These are phyloP conservation scores for Aspergillus campestris DNA, from an alignment of 495 filamentous ascomycete genomes.

Conservation along the genomic window DNA sequence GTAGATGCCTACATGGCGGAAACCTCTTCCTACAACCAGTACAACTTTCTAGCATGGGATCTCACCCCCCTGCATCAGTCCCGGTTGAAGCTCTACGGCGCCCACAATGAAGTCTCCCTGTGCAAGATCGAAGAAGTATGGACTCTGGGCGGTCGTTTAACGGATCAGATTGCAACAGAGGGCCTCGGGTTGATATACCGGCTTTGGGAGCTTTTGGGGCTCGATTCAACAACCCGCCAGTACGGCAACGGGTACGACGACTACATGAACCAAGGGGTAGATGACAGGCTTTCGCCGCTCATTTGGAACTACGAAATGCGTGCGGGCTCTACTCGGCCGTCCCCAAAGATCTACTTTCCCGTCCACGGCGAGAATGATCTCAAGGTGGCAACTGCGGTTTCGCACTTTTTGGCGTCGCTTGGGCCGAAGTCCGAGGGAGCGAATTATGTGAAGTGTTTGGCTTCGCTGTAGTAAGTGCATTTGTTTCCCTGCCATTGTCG, in stretches of 20 bases:
- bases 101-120: neutral
- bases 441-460: neutral
- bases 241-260: too few relatives aligned
- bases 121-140: neutral
- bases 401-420: neutral
- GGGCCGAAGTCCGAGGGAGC: neutral
- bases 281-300: neutral
- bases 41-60: neutral
- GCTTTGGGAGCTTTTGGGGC: neutral
- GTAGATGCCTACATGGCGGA: neutral
- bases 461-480: neutral
- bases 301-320: conserved; percentile 1
- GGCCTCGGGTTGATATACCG: neutral
- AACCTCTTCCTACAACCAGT: neutral
- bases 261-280: neutral
- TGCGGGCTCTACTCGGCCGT: neutral
- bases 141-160: neutral
- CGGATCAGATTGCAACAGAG: neutral
- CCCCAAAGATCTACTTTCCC: neutral
- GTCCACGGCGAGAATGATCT: neutral
- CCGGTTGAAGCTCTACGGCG: neutral
- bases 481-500: neutral
- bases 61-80: neutral
- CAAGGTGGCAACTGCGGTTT: neutral
- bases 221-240: too few relatives aligned